Evolutionary conservation across 805 yeast species (phyloP).

Genomic region (Saturnispora sekii): DNA sequence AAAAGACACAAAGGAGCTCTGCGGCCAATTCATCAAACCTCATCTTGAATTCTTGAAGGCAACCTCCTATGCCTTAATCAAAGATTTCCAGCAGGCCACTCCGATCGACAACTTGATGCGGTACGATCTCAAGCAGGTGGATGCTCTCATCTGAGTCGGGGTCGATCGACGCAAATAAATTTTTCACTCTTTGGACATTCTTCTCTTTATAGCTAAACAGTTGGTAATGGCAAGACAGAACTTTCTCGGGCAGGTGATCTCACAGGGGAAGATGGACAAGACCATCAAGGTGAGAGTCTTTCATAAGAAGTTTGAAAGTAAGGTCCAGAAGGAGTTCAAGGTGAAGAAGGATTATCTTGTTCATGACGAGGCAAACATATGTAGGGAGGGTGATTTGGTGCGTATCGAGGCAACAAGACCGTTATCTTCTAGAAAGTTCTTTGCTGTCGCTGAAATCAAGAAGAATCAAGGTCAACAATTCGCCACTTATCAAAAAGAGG

Average conservation of each 20-base stretch:
- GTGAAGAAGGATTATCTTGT: constrained; percentile 78
- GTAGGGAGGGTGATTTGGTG: constrained; percentile 93
- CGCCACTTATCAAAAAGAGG: constrained; percentile 66
- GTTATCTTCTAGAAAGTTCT: constrained; percentile 67
- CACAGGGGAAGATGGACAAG: constrained; percentile 94
- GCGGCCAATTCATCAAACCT: constrained; percentile 8
- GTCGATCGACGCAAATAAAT: neutral
- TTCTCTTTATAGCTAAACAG: neutral
- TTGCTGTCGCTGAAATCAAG: constrained; percentile 88
- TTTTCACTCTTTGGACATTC: neutral
- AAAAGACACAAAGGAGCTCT: constrained; percentile 7
- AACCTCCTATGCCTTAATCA: constrained; percentile 2
- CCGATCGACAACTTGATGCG: constrained; percentile 8
- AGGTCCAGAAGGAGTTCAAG: constrained; percentile 65
- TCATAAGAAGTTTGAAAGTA: constrained; percentile 60
- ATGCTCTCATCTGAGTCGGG: too few relatives aligned
- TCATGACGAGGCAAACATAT: constrained; percentile 86
- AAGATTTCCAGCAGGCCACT: constrained; percentile 6
- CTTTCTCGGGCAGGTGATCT: constrained; percentile 84
- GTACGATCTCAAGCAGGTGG: too few relatives aligned
- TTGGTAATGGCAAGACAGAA: constrained; percentile 73
- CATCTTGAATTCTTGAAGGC: constrained; percentile 11
- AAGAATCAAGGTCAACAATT: constrained; percentile 87
- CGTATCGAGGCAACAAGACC: constrained; percentile 88
- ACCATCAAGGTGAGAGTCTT: constrained; percentile 90